Evolutionary conservation across 331 rosid genomes (phyloP), one percentile per base, ranked within the genome.

Genomic region (Stylosanthes scabra): DNA sequence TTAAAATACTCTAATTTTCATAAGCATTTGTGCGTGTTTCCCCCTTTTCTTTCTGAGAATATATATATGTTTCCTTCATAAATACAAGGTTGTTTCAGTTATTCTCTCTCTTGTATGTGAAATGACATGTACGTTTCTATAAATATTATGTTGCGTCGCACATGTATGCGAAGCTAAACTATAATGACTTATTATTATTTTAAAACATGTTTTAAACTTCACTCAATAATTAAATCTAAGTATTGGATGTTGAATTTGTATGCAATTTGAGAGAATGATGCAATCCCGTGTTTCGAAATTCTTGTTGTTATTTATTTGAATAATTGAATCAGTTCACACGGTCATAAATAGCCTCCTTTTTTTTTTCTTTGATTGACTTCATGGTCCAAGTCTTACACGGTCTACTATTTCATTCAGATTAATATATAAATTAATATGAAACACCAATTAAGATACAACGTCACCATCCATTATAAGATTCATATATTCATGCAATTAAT

Each of bases 251-350:
- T 60, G 58, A 63, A 13, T 7, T 64, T n/a, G 70, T 66, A 44
- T 68, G 63, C 27, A 25, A 59, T 60, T 59, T 56, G 59, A 59
- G 40, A 31, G 57, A 64, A 59, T 37, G 64, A 55, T n/a, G 62
- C 39, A n/a, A 56, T 16, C 84, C 88, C 77, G 78, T 13, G 77
- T 67, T 82, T 40, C 83, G 66, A 71, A 78, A 56, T 40, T 78
- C 54, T 44, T 62, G 8, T 4, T 50, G 2, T 12, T 47, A 34
- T 9, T 25, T 20, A 9, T 64, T 20, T 20, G 25, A 20, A 20
- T 1, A 20, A 20, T 44, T 63, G 82, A 42, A 75, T 59, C 59
- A 67, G 74, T 74, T 87, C 81, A 81, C 84, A 81, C 79, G 83
- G 65, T 79, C 62, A 66, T 59, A 20, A 20, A 20, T 20, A 45